Evolutionary conservation across 805 yeast genomes (phyloP), one percentile per base, ranked within the genome.

Genomic region (Scheffersomyces spartinae): DNA sequence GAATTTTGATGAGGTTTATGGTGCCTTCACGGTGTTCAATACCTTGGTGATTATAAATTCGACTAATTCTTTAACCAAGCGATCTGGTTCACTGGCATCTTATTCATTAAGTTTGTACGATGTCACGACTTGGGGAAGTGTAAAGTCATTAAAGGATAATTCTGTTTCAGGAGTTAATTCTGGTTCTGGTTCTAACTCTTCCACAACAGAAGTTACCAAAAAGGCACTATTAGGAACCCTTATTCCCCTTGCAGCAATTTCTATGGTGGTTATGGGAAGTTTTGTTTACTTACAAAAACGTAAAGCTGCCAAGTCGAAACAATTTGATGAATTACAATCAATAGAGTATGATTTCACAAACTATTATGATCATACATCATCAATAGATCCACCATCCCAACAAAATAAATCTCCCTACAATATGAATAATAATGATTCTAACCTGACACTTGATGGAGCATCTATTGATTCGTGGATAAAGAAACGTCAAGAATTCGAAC

Each of bases 381-480:
- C n/a, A 14, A 19, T 9, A 10, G 15, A 21, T 7, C n/a, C n/a
- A n/a, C 10, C 23, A 21, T 21, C 15, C 10, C 13, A 13, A 10
- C 9, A 10, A 21, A 13, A 11, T 12, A 8, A 13, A 9, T 9
- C 10, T 12, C 7, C 9, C 23, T 6, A 10, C 15, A 20, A 19
- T 8, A 9, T 10, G 7, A 20, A 10, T n/a, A 15, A 31, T 15
- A 47, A 49, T 31, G 64, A 60, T 27, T 42, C 52, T 3, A 40
- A 32, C 17, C 53, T 60, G 2, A 57, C 65, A 1, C 35, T 60
- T 17, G 75, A 66, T 26, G 64, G 51, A 15, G 46, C 61, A 7
- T 67, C 74, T 4, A 61, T 70, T 13, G 62, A 61, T 31, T 64
- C 71, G 13, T 69, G 74, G 74, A 57, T 60, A 21, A 50, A 58